phyloP scores from a whole-genome alignment of 2,329 filamentous ascomycete species.

The Colletotrichum spaethianum region DNA sequence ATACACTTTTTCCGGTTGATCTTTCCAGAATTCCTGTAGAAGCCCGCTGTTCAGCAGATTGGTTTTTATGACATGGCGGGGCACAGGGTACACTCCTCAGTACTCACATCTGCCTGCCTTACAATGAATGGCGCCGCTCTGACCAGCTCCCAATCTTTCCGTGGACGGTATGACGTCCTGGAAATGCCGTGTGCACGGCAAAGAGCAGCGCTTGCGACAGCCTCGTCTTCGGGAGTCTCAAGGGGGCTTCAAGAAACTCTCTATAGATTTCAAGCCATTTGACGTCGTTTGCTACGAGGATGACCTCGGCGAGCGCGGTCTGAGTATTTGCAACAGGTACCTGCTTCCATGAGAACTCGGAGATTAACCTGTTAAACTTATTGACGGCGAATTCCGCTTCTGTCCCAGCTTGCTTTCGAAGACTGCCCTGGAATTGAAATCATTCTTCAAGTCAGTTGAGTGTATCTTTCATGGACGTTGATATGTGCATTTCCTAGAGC shows the following conservation, averaged over 20 bases:
- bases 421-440: background rate
- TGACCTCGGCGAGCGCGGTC: background rate
- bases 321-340: background rate
- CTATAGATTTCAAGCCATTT: background rate
- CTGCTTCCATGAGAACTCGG: background rate
- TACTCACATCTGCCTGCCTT: background rate
- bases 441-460: background rate
- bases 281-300: background rate
- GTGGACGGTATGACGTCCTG: background rate
- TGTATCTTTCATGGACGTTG: background rate
- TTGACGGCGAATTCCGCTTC: background rate
- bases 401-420: background rate
- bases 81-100: too few species aligned
- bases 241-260: background rate
- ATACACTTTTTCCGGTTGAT: background rate
- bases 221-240: background rate
- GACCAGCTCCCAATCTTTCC: constrained; percentile 1
- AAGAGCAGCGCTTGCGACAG: background rate
- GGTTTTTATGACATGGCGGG: too few species aligned
- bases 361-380: background rate
- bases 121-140: background rate
- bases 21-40: background rate
- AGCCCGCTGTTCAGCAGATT: background rate
- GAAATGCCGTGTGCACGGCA: background rate
- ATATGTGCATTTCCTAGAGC: background rate